Base-by-base conservation (phyloP, 2,329 filamentous ascomycete genomes). In the Zymoseptoria ardabiliae region DNA sequence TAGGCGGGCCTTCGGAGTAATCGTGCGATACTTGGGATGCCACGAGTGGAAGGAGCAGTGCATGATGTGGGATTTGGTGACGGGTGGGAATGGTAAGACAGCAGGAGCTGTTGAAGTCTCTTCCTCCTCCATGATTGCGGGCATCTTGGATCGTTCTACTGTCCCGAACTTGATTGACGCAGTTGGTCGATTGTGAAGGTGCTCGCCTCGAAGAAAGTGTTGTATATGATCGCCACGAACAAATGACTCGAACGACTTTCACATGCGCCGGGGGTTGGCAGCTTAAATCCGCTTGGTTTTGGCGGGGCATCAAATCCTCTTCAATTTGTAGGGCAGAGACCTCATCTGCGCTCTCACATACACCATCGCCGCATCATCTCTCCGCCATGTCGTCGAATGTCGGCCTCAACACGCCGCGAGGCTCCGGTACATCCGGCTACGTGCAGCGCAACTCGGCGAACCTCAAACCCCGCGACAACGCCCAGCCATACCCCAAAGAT, bases 351-450 rank as follows among this genome's bases (percentile, higher is more conserved):
- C 25, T 28, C 28, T 9, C 28, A 17, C 35, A 13, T 45, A 4
- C 22, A 23, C 10, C 51, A 3, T n/a, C 51, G 22, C 20, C 20
- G 28, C 51, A 53, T 53, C 51, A 28, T 8, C 35, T 17, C 20
- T 22, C 25, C 19, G 58, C 10, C 50, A 97, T 97, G 94, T 94
- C 92, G 61, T 91, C 94, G 66, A 99, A 99, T 78, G 94, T 99
- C 71, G 95, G 94, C 59, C 90, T 99, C 69, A 86, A 88, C 59
- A 99, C 94, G 4, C 94, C 94, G 2, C 88, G 94, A 70, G 94
- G 94, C 67, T 96, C 90, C 72, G 94, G 94, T 53, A 99, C 94
- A 59, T 97, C 93, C 0, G 94, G 94, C 72, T 97, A 97, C 74
- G 93, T 99, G 58, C 93, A 97, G 77, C 90, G 91, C 75, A 99